Conservation (phyloP, 108 stramenopile genomes). For the Pinguiococcus pyrenoidosus region DNA sequence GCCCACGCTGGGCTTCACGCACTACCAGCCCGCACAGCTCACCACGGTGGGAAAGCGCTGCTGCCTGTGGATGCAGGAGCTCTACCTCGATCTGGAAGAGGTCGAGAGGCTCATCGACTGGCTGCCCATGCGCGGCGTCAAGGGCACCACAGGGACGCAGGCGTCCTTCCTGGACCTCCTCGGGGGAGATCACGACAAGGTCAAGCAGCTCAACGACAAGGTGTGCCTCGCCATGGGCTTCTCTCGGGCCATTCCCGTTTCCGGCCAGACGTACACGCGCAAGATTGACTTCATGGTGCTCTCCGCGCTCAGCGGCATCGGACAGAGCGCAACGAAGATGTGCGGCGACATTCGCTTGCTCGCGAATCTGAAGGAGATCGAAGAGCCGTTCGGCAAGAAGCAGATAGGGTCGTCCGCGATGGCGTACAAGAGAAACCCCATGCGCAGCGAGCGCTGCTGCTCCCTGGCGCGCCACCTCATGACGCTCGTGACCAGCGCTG, state of each 20-base stretch:
- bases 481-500: constrained; percentile 69
- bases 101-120: constrained; percentile 68
- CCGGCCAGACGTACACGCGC: constrained; percentile 97
- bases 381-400: constrained; percentile 70
- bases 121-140: constrained; percentile 91
- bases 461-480: constrained; percentile 85
- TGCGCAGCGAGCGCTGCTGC: constrained; percentile 87
- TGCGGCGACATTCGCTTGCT: constrained; percentile 91
- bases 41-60: constrained; percentile 93
- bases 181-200: constrained; percentile 93
- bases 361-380: constrained; percentile 91
- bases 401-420: constrained; percentile 94
- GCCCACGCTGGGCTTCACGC: constrained; percentile 93
- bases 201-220: constrained; percentile 53
- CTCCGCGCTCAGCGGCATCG: constrained; percentile 73
- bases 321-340: constrained; percentile 94
- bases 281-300: constrained; percentile 71
- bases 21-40: constrained; percentile 94
- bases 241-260: constrained; percentile 68
- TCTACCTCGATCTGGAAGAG: constrained; percentile 71
- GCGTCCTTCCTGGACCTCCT: constrained; percentile 92
- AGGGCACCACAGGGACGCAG: constrained; percentile 97
- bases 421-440: constrained; percentile 96
- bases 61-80: constrained; percentile 92
- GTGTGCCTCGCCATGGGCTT: constrained; percentile 91